Percentiles rank a stretch among this genome's conserved stretches.
Conservation (phyloP, 108 stramenopile genomes). For the Skeletonema grethae region DNA sequence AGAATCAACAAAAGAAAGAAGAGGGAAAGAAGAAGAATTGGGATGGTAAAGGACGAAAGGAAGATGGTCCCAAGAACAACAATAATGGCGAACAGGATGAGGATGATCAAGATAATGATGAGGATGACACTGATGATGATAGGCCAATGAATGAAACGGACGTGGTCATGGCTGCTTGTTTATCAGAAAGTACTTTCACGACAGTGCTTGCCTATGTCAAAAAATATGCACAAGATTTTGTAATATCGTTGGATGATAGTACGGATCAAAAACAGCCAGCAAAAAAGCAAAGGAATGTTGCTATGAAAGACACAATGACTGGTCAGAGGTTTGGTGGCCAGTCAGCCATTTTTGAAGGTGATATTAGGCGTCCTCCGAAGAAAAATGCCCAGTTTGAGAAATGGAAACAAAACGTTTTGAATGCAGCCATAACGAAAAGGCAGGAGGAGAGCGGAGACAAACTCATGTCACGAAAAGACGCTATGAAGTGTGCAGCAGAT, state of each 20-base stretch:
- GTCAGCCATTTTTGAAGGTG: not conserved
- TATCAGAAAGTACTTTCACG: slow-evolving; percentile 35
- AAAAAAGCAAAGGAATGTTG: not conserved
- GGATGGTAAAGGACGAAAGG: slow-evolving; percentile 3
- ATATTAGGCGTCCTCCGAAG: not conserved
- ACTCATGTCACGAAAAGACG: slow-evolving; percentile 8
- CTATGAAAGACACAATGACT: not conserved
- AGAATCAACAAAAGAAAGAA: slow-evolving; percentile 8
- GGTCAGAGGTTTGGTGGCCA: not conserved
- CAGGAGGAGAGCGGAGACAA: not conserved
- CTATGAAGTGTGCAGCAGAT: slow-evolving; percentile 23
- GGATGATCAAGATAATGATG: slow-evolving; percentile 20
- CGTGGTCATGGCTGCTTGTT: slow-evolving; percentile 32
- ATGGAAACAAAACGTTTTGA: slow-evolving; percentile 31
- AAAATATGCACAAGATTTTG: slow-evolving; percentile 17
- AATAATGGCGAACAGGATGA: slow-evolving; percentile 11
- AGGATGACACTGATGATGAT: slow-evolving; percentile 36
- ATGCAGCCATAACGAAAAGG: slow-evolving; percentile 4
- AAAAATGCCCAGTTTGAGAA: slow-evolving; percentile 13
- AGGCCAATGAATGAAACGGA: slow-evolving; percentile 24
- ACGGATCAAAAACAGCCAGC: not conserved
- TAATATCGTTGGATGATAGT: slow-evolving; percentile 1
- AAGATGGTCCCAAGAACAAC: slow-evolving; percentile 1
- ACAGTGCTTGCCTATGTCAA: slow-evolving; percentile 16
- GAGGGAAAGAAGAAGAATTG: not conserved